Base-by-base conservation (phyloP, 441 rosid species). In the Croton laevigatus region DNA sequence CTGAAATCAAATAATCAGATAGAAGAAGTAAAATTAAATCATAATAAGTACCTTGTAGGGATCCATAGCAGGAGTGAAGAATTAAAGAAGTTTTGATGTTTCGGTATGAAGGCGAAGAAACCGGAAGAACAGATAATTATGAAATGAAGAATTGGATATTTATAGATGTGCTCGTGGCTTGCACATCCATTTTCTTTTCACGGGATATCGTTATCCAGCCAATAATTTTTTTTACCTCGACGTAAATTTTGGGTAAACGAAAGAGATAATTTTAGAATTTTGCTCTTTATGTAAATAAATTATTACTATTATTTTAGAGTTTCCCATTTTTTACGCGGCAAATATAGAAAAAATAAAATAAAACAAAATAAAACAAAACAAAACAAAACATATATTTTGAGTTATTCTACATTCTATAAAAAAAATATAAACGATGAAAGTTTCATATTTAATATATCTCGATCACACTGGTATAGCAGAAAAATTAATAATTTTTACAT, bases 31-130 rank as follows among this genome's bases (percentile, higher is more conserved):
- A 12, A 11, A 48, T 48, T 14, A 13, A 48, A 49, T 49, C n/a
- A 49, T 17, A 2, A 17, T 0, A 4, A 65, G 68, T 74, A 90
- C 96, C 96, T 82, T 90, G 87, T 90, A 88, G 0, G 93, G 95
- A 85, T 89, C 93, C 95, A 89, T 89, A 75, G 79, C 71, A 80
- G 57, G 27, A 22, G 9, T 40, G 27, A 37, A 27, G 32, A 10
- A 20, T 36, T 34, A 11, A 5, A 10, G 36, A 55, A 3, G 1
- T 22, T 54, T 54, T 54, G n/a, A 13, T 51, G n/a, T 19, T 51
- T 36, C 34, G 11, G 5, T 10, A 6, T 6, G 48, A 5, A 14
- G 17, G 53, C 7, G 57, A 14, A 17, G 14, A 48, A 9, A 7
- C 42, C 55, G 32, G 14, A 1, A 27, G 0, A 42, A 46, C 8